Percentiles rank a stretch among this genome's conserved stretches.
phyloP scores from a whole-genome alignment of 768 basidiomycete species.

The Jaapia argillacea region DNA sequence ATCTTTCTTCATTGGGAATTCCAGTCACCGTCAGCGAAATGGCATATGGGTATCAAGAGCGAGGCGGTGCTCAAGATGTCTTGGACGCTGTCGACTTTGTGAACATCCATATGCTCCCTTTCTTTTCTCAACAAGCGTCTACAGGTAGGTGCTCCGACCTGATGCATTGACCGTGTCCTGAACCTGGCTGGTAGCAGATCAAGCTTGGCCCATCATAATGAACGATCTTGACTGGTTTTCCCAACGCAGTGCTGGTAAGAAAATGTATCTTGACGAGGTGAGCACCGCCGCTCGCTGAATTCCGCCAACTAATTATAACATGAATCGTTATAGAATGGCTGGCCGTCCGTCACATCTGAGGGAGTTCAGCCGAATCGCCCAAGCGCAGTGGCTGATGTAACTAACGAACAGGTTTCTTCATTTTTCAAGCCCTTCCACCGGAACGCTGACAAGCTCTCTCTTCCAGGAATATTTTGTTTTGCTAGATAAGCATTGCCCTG shows the following conservation, averaged over 20 bases:
- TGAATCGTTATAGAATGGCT: slow-evolving; percentile 53
- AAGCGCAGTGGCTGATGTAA: slow-evolving; percentile 45
- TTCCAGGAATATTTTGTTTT: slow-evolving; percentile 49
- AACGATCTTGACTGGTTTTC: slow-evolving; percentile 61
- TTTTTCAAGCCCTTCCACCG: not conserved
- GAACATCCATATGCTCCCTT: slow-evolving; percentile 63
- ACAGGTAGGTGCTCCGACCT: slow-evolving; percentile 28
- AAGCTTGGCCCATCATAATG: slow-evolving; percentile 53
- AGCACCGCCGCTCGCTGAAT: slow-evolving; percentile 4
- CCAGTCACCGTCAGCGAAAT: slow-evolving; percentile 50
- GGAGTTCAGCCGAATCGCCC: slow-evolving; percentile 60
- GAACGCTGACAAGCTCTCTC: not conserved
- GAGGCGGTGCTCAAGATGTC: slow-evolving; percentile 41
- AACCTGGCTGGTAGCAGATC: slow-evolving; percentile 27
- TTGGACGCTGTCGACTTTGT: slow-evolving; percentile 53
- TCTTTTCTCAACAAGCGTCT: slow-evolving; percentile 49
- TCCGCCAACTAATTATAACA: not conserved
- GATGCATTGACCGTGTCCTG: not conserved
- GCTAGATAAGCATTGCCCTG: slow-evolving; percentile 52
- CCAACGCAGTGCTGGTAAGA: slow-evolving; percentile 52
- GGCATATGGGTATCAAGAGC: slow-evolving; percentile 33
- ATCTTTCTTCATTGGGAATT: slow-evolving; percentile 41
- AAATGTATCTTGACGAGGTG: slow-evolving; percentile 68
- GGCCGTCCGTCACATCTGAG: slow-evolving; percentile 56
- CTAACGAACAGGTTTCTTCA: slow-evolving; percentile 46